Evolutionary conservation across 306 rosid genomes (phyloP), one percentile per base, ranked within the genome.

Genomic region (Castanea sativa): DNA sequence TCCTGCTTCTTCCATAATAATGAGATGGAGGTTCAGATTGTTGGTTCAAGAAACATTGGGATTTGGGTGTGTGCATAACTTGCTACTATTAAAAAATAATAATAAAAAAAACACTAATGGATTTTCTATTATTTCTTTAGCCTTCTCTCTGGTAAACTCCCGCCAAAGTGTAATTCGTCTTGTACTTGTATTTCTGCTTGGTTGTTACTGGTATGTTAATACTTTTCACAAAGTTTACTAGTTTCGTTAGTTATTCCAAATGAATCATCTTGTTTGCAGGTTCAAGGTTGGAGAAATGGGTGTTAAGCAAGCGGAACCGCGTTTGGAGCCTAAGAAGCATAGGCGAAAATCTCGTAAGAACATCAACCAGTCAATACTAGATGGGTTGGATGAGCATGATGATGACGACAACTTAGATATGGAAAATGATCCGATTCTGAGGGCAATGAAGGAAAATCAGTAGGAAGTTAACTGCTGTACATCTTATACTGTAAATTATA

Each of bases 271-370:
- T 55, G n/a, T 63, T 79, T 78, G 57, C 84, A 95, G 97, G 89
- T 82, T 81, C 80, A 95, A 92, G 83, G 82, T 84, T 51, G 90
- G 97, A 85, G 83, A 89, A 10, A 84, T 82, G 88, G 98, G 98
- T 9, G 90, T 87, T 56, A 87, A 90, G 86, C 91, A 89, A 85
- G 99, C 95, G 73, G 99, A 95, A 79, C 98, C 99, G 14, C 83
- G 94, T 76, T 82, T 95, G 89, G 98, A 91, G 81, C 93, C 83
- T 12, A 92, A 91, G 89, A 95, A 92, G 92, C 99, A 95, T 67
- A 77, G 98, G 82, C 90, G 98, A 85, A 92, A 86, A 82, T 92
- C 99, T 80, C 92, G 97, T 58, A 94, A 90, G 90, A 88, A 79
- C 63, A 81, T 90, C 75, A 95, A 95, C 87, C 99, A 92, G 71